These are phyloP conservation scores for Solanum acaule DNA, from an alignment of 257 asterid genomes.

Conservation along the genomic window DNA sequence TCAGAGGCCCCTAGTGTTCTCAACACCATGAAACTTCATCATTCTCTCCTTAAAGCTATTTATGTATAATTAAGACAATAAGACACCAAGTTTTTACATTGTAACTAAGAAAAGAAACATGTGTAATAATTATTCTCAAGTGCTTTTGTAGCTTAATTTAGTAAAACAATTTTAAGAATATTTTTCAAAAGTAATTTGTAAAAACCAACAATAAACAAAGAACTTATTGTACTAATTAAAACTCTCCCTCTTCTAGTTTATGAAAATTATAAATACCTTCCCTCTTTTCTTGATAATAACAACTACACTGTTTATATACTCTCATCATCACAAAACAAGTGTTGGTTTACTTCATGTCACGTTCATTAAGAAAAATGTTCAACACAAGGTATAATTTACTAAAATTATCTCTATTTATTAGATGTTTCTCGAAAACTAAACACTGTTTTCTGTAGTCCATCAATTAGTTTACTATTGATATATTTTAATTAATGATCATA, in stretches of 20 bases:
- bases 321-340: too few relatives aligned
- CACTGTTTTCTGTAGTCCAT: too few relatives aligned
- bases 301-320: too few relatives aligned
- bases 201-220: neutral
- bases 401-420: neutral
- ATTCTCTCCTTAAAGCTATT: neutral
- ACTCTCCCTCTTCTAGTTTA: neutral
- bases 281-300: neutral
- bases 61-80: neutral
- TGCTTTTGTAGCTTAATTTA: neutral
- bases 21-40: neutral
- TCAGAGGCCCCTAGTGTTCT: neutral
- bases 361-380: neutral
- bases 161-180: neutral
- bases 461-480: too few relatives aligned
- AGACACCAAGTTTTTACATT: neutral
- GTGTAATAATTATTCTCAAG: neutral
- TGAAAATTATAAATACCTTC: too few relatives aligned
- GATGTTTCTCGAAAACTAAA: neutral
- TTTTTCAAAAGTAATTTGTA: neutral
- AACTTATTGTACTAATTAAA: neutral
- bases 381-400: too few relatives aligned
- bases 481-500: too few relatives aligned
- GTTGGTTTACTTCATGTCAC: too few relatives aligned
- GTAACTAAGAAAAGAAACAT: neutral